Evolutionary conservation across 1,284 basidiomycete genomes (phyloP).

Genomic region (Ceratobasidium sp.): DNA sequence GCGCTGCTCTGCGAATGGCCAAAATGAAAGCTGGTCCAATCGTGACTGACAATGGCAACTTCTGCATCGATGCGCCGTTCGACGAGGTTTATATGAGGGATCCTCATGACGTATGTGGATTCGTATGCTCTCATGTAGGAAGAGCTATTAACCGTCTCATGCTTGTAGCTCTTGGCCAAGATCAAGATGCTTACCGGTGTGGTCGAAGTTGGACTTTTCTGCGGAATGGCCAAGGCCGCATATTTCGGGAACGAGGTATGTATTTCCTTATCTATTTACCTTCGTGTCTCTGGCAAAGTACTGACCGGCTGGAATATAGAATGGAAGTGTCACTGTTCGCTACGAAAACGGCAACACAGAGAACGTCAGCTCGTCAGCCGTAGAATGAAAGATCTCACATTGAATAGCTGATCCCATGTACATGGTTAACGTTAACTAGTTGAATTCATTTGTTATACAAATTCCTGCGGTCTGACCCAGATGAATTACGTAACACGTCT

Average conservation of each 20-base stretch:
- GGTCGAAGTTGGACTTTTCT: slow-evolving; percentile 97
- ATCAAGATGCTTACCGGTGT: slow-evolving; percentile 96
- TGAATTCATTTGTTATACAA: too few species aligned
- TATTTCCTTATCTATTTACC: slow-evolving; percentile 48
- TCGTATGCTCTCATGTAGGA: background rate
- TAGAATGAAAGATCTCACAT: background rate
- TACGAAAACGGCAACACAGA: slow-evolving; percentile 57
- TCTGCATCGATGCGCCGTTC: slow-evolving; percentile 95
- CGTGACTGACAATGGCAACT: slow-evolving; percentile 96
- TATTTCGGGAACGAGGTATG: slow-evolving; percentile 95
- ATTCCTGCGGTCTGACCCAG: too few species aligned
- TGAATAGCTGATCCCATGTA: too few species aligned
- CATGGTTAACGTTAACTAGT: too few species aligned
- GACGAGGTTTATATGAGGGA: slow-evolving; percentile 75
- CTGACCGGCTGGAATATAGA: slow-evolving; percentile 53
- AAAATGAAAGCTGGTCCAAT: slow-evolving; percentile 89
- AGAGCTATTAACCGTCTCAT: background rate
- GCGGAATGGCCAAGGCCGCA: slow-evolving; percentile 92
- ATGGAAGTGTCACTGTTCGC: slow-evolving; percentile 61
- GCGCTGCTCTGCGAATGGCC: slow-evolving; percentile 85
- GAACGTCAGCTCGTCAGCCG: slow-evolving; percentile 50
- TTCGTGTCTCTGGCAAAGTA: slow-evolving; percentile 42
- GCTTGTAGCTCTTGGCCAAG: slow-evolving; percentile 72
- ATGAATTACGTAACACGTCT: too few species aligned
- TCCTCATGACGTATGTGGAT: slow-evolving; percentile 72